Evolutionary conservation across 352 stramenopile genomes (phyloP), one percentile per base, ranked within the genome.

Genomic region (Pythium rhizo-oryzae): DNA sequence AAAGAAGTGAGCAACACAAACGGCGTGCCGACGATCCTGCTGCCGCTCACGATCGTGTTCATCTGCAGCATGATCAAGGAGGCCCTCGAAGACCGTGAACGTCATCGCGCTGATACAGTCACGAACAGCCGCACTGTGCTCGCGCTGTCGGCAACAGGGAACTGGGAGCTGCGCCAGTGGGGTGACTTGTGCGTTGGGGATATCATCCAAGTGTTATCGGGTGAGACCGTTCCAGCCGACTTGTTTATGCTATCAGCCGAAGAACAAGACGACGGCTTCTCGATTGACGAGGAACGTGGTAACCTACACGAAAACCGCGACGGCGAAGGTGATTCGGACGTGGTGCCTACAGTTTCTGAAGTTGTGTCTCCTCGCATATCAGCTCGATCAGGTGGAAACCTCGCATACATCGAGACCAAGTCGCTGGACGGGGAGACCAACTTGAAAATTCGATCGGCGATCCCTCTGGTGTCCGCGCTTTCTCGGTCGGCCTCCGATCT

Each of bases 361-460:
- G 3, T 61, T 65, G 30, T 25, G 24, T 65, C 78, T 16, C 44
- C 59, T 7, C 52, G 67, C 8, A 21, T 37, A 2, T 43, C 59
- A 8, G 39, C 49, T 24, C 37, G 54, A 11, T 49, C 53, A 8
- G 67, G 74, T 23, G 78, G 73, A 13, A 82, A 78, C 55, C 54
- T 93, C 21, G 87, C 82, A 28, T 97, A 96, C 60, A 84, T 95
- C 49, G 86, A 95, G 61, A 95, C 87, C 33, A 95, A 95, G 65
- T 93, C 85, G 13, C 65, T 95, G 30, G 87, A 95, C 59, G 87
- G 87, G 15, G 87, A 95, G 69, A 95, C 87, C 15, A 93, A 95
- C 35, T 68, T 95, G 8, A 95, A 95, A 65, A 90, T 95, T 53
- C 87, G 86, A 11, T 89, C 83, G 2, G 84, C 80, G 18, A 91